Base-by-base conservation (phyloP, 306 rosid genomes). In the Pueraria montana region DNA sequence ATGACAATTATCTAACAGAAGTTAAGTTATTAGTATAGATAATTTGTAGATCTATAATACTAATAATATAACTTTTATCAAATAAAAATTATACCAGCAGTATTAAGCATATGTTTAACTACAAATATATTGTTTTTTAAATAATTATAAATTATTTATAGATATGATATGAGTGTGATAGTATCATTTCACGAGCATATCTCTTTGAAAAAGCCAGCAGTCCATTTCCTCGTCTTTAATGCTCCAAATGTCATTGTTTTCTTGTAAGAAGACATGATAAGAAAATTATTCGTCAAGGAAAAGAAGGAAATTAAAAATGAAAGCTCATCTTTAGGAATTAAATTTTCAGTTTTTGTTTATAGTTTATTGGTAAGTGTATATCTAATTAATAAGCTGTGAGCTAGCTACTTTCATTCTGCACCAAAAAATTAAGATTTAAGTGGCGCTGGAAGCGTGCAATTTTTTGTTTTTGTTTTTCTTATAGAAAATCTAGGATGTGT, bases 221-320 rank as follows among this genome's bases (percentile, higher is more conserved):
- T 62, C 16, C 10, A 27, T 63, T 63, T 63, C 23, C 23, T 38
- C 49, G 17, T 36, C 72, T 34, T 66, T 34, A 36, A 8, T 66
- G 48, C 26, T 23, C 23, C 38, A 46, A 71, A 71, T 45, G 40
- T 21, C 20, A 69, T 4, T 23, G 32, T 43, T 69, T 69, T 64
- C 5, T 16, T 5, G 5, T 30, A 27, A 63, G 43, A 63, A 27
- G 70, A 27, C 43, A 63, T 5, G 7, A 63, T 32, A 63, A 30
- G 42, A 63, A 30, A 63, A 32, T 63, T 23, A 63, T 21, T 30
- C 1, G 70, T 63, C 21, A 63, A 30, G 21, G 10, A 14, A 63
- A 63, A 63, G 45, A 63, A 63, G 23, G 11, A 63, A 63, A 63
- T 63, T 30, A 63, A 27, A 45, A 63, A 5, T 59, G n/a, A 62